These are phyloP conservation scores for Erythrobasidium hasegawianum DNA, from an alignment of 1,284 basidiomycete genomes.

Conservation along the genomic window DNA sequence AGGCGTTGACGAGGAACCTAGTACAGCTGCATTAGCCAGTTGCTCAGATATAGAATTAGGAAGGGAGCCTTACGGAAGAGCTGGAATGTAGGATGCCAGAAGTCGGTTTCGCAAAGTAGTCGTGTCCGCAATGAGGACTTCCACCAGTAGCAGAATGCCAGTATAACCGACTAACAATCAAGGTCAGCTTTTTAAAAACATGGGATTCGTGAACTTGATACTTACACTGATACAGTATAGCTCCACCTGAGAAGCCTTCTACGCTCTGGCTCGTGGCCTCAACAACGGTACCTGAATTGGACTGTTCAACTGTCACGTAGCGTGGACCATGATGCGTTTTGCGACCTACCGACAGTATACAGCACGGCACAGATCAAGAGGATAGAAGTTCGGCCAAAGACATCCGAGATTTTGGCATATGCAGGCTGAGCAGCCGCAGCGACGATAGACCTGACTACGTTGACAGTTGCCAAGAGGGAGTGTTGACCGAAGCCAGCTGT, in stretches of 20 bases:
- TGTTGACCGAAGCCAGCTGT: conserved; percentile 42
- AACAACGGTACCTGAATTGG: conserved; percentile 49
- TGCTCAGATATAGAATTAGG: too few relatives aligned
- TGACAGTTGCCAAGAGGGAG: conserved; percentile 47
- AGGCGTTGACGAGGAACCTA: conserved; percentile 48
- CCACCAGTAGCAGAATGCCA: conserved; percentile 49
- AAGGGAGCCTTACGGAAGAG: too few relatives aligned
- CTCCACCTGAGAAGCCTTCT: conserved; percentile 49
- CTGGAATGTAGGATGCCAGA: conserved; percentile 52
- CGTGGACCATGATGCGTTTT: too few relatives aligned
- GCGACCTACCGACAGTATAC: conserved; percentile 45
- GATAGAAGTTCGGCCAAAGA: conserved; percentile 51
- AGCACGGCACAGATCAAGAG: conserved; percentile 49
- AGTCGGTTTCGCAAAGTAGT: conserved; percentile 51
- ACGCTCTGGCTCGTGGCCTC: conserved; percentile 48
- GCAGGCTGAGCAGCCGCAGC: conserved; percentile 43
- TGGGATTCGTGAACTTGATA: neutral
- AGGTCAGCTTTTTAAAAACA: conserved; percentile 40
- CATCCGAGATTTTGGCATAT: conserved; percentile 48
- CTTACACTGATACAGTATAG: conserved; percentile 46
- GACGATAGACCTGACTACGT: conserved; percentile 45
- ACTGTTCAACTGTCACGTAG: too few relatives aligned
- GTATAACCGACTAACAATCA: conserved; percentile 37
- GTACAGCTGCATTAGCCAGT: conserved; percentile 41
- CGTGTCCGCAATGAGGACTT: conserved; percentile 52